Base-by-base conservation (phyloP, 2,329 filamentous ascomycete genomes). In the Microsporum canis region DNA sequence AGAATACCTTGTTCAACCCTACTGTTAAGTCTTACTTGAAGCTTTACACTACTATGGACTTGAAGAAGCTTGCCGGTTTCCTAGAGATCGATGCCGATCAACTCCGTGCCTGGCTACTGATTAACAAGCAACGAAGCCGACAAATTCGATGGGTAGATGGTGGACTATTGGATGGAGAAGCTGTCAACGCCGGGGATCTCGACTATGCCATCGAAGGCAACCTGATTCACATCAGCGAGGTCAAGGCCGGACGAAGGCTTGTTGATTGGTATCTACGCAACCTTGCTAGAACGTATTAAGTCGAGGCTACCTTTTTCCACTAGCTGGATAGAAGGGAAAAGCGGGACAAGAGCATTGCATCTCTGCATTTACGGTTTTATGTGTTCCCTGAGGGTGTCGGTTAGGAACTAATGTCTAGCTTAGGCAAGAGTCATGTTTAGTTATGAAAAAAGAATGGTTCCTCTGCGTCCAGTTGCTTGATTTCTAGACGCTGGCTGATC, bases 211-310 rank as follows among this genome's bases (percentile, higher is more conserved):
- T 99, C 78, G 89, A 97, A 79, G 89, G 91, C 67, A 92, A 99
- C 74, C 80, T 99, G 70, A 99, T 99, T 75, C 94, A 99, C 78
- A 94, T 99, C 69, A 96, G 92, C 62, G 94, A 99, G 79, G 92
- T 92, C 68, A 99, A 99, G 86, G 91, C 96, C 63, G 94, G 94
- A 72, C 85, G 94, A 70, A 95, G 94, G 80, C 81, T 99, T 71
- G 92, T 99, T 66, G 94, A 99, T 78, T 99, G 94, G 94, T 99
- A 99, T 77, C 84, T 99, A 73, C 87, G 94, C 73, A 99, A 99
- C 81, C 81, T 99, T 71, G 89, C 91, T 63, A 87, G 94, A 75
- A 95, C 91, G 62, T 99, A 99, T 81, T 95, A 88, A 66, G 65
- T 27, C 34, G 7, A 29, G 29, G 17, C 17, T 23, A 43, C n/a